These are phyloP conservation scores for Rhodosporidiobolus sp. DNA, from an alignment of 768 basidiomycete species.

Conservation along the genomic window DNA sequence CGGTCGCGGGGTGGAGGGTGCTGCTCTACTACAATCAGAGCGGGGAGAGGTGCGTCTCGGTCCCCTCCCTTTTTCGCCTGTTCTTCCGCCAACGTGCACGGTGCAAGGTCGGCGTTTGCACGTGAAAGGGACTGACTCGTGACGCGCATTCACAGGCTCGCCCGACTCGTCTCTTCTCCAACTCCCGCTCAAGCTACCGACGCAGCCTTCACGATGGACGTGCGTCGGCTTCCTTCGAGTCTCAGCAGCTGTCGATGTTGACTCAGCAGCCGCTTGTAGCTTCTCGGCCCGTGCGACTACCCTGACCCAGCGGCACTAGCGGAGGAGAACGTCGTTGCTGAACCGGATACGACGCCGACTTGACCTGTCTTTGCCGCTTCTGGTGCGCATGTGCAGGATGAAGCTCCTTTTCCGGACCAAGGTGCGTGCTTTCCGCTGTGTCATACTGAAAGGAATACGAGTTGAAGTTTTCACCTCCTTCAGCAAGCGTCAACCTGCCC, in stretches of 20 bases:
- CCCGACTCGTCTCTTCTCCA: constrained; percentile 1
- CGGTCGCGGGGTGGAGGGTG: constrained; percentile 4
- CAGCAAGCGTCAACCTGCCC: too few species aligned
- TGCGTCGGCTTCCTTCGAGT: constrained; percentile 9
- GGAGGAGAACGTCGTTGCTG: not conserved
- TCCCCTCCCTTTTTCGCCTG: not conserved
- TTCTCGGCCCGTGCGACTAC: constrained; percentile 8
- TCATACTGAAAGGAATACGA: too few species aligned
- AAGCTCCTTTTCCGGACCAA: too few species aligned
- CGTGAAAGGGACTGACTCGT: too few species aligned
- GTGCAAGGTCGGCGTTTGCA: too few species aligned
- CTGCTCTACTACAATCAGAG: constrained; percentile 20
- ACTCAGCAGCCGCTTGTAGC: not conserved
- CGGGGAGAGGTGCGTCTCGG: constrained; percentile 26
- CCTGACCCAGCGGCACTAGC: not conserved
- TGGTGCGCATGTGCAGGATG: too few species aligned
- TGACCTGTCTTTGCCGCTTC: not conserved
- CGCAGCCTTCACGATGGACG: constrained; percentile 25
- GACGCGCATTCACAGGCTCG: too few species aligned
- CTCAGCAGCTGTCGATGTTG: not conserved
- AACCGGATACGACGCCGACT: not conserved
- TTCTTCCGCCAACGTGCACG: not conserved
- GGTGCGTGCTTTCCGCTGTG: too few species aligned
- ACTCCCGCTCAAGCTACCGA: not conserved
- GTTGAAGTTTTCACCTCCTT: too few species aligned